phyloP scores from a whole-genome alignment of 306 rosid species.

The Vachellia collinsii region DNA sequence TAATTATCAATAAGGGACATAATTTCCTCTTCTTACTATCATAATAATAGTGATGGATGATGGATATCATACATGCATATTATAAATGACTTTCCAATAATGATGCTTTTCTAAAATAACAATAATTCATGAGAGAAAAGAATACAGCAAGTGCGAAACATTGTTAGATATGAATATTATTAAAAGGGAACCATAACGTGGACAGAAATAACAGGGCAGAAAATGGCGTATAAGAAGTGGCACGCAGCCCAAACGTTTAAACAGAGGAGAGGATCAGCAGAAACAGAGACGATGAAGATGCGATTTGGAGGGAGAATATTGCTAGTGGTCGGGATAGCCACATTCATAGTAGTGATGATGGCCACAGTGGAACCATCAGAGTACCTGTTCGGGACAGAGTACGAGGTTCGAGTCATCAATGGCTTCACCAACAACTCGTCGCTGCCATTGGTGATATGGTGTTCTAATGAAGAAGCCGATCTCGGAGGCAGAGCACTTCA shows the following conservation, averaged over 20 bases:
- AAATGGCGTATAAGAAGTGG: not conserved
- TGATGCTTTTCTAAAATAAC: no score
- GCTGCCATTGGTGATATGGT: slow-evolving; percentile 82
- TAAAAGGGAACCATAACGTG: not conserved
- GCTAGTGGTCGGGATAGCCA: slow-evolving; percentile 23
- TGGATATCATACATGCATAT: no score
- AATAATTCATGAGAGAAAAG: no score
- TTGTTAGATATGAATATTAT: not conserved
- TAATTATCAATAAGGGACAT: no score
- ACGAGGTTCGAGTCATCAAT: slow-evolving; percentile 64
- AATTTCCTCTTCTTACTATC: no score
- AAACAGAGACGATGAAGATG: slow-evolving; percentile 22
- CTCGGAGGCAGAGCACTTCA: slow-evolving; percentile 87
- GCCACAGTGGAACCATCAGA: slow-evolving; percentile 38
- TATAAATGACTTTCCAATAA: no score
- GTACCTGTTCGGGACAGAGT: slow-evolving; percentile 45
- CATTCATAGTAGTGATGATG: slow-evolving; percentile 37
- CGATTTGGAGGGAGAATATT: slow-evolving; percentile 16
- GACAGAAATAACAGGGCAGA: not conserved
- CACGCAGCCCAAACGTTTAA: not conserved
- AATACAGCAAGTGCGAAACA: no score
- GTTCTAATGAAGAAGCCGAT: slow-evolving; percentile 61
- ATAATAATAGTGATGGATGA: no score
- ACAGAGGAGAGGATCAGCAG: not conserved
- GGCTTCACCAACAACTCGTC: slow-evolving; percentile 81